Base-by-base conservation (phyloP, 768 basidiomycete genomes). In the Pleurotus ostreatus region DNA sequence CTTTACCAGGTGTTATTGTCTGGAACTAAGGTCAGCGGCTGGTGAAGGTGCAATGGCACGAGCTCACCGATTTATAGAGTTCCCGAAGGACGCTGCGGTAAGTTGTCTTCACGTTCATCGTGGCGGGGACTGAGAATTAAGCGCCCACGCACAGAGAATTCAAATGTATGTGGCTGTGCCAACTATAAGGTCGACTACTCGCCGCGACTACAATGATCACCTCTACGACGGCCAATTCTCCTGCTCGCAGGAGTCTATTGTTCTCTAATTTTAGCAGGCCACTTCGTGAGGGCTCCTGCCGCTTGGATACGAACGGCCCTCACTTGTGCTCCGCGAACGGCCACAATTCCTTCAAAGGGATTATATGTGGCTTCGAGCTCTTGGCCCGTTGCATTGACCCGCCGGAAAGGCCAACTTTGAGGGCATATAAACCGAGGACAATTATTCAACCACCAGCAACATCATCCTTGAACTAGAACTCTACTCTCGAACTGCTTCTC, bases 51-150 rank as follows among this genome's bases (percentile, higher is more conserved):
- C 8, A 39, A 3, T 16, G 8, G 1, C 44, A 18, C 11, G 15
- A 15, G 68, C 78, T 57, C 59, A 84, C 85, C 15, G 81, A 77
- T 59, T 71, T 78, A 58, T 74, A 74, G 54, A 86, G 65, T 62
- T 85, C 84, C 23, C 80, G 74, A 53, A 86, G 71, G 40, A 84
- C 70, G 8, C 73, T 66, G 16, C 84, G 79, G 59, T 84, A 86
- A 4, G 74, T 39, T 23, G 51, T 20, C 34, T 9, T 20, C 22
- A 53, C 51, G 9, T 37, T 41, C 51, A 53, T 53, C 15, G 15
- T 25, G 23, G 30, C 23, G 20, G 15, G 46, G 16, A 9, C 20
- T 16, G n/a, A n/a, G n/a, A n/a, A n/a, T 30, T 38, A 49, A 38
- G 48, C 48, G 48, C 48, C 48, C 34, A 13, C 30, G 3, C 15